These are phyloP conservation scores for Amanita inopinata DNA, from an alignment of 768 basidiomycete genomes.

Conservation along the genomic window DNA sequence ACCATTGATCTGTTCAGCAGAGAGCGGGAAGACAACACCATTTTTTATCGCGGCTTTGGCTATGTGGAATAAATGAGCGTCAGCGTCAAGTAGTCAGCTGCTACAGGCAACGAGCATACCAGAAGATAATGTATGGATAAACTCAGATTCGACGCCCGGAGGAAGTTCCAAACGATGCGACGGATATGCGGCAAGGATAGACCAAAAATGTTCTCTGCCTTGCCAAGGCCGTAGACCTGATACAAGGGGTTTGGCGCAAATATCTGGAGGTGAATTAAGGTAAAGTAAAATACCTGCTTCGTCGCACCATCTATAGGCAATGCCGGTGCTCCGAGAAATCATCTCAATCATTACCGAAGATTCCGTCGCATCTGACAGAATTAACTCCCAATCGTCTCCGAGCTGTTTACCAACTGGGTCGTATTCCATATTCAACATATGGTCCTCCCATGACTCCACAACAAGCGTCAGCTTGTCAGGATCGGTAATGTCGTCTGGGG, in stretches of 20 bases:
- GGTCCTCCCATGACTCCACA: constrained; percentile 26
- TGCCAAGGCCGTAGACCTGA: constrained; percentile 19
- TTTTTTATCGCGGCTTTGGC: constrained; percentile 21
- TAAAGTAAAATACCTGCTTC: constrained; percentile 19
- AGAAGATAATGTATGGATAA: constrained; percentile 21
- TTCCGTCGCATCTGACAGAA: constrained; percentile 27
- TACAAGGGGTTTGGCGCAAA: neutral
- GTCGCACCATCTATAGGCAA: constrained; percentile 28
- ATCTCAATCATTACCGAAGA: constrained; percentile 26
- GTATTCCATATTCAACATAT: constrained; percentile 24
- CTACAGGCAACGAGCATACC: constrained; percentile 18
- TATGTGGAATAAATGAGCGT: constrained; percentile 12
- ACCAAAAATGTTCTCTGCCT: constrained; percentile 29
- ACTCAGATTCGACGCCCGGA: constrained; percentile 24
- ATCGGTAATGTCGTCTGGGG: constrained; percentile 29
- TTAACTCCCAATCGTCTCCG: constrained; percentile 30
- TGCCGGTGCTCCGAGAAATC: constrained; percentile 24
- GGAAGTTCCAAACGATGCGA: constrained; percentile 30
- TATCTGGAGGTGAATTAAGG: neutral
- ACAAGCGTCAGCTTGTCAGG: constrained; percentile 23
- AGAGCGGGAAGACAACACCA: constrained; percentile 27
- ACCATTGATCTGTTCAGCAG: constrained; percentile 26
- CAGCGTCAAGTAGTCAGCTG: neutral
- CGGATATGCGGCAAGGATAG: constrained; percentile 33
- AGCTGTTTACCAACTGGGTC: constrained; percentile 21